Percentiles rank a stretch among this genome's conserved stretches.
phyloP scores from a whole-genome alignment of 2,329 filamentous ascomycete species.

The Salinomyces thailandicus region DNA sequence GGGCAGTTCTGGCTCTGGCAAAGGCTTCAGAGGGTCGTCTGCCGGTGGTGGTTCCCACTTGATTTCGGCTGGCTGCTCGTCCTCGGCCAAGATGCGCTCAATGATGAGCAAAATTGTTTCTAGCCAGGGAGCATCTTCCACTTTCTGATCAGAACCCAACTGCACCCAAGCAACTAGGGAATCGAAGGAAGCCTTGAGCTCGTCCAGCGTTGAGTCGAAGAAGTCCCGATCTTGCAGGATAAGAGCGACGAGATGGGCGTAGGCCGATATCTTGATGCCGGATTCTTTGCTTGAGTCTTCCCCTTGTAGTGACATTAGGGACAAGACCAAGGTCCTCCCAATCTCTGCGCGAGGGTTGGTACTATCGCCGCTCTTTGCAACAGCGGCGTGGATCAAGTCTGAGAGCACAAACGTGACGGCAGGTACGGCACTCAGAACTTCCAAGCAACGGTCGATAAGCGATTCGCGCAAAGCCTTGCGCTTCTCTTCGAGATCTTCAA shows the following conservation, averaged over 20 bases:
- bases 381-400: slow-evolving; percentile 69
- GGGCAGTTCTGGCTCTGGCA: slow-evolving; percentile 48
- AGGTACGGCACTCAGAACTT: slow-evolving; percentile 79
- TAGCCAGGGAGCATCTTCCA: slow-evolving; percentile 82
- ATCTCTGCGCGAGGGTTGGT: slow-evolving; percentile 58
- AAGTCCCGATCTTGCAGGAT: slow-evolving; percentile 75
- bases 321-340: slow-evolving; percentile 71
- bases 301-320: slow-evolving; percentile 58
- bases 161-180: slow-evolving; percentile 72
- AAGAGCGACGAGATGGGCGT: slow-evolving; percentile 81
- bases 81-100: slow-evolving; percentile 81
- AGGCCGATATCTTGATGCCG: slow-evolving; percentile 70
- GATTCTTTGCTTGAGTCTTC: slow-evolving; percentile 39
- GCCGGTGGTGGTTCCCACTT: slow-evolving; percentile 50
- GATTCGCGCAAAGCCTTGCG: slow-evolving; percentile 62
- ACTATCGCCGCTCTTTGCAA: slow-evolving; percentile 50
- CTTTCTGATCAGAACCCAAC: slow-evolving; percentile 52
- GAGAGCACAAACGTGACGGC: slow-evolving; percentile 83
- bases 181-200: slow-evolving; percentile 64
- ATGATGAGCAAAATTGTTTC: slow-evolving; percentile 81
- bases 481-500: slow-evolving; percentile 70
- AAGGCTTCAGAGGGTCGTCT: slow-evolving; percentile 26
- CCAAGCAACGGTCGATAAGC: slow-evolving; percentile 79
- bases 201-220: slow-evolving; percentile 63
- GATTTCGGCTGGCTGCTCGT: slow-evolving; percentile 67